Conservation (phyloP, 495 filamentous ascomycete species). For the Talaromyces stipitatus region DNA sequence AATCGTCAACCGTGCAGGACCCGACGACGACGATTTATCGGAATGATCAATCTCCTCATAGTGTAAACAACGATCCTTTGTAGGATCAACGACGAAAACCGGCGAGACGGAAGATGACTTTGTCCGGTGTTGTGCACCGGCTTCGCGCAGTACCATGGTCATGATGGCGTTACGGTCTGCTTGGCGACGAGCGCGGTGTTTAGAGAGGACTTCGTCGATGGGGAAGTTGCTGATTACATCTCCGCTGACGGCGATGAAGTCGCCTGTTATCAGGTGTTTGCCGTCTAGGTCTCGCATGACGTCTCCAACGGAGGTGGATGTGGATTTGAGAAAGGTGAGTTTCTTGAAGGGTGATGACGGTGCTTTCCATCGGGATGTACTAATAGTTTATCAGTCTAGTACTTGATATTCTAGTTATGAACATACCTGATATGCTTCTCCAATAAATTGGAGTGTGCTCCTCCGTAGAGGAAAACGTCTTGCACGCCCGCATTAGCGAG, state of each 20-base stretch:
- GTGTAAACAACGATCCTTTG: conserved; percentile 75
- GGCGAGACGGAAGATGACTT: conserved; percentile 67
- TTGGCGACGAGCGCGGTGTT: conserved; percentile 72
- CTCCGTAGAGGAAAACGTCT: conserved; percentile 87
- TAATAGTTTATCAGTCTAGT: conserved; percentile 13
- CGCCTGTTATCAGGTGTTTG: conserved; percentile 74
- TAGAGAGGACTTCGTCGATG: conserved; percentile 68
- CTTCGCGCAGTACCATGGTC: conserved; percentile 87
- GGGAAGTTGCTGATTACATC: conserved; percentile 90
- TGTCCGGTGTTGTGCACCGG: conserved; percentile 64
- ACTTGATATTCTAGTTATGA: background rate
- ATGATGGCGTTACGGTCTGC: conserved; percentile 94
- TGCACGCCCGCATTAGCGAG: conserved; percentile 88
- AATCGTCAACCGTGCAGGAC: conserved; percentile 47
- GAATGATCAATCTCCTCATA: conserved; percentile 68
- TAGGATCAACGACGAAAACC: conserved; percentile 79
- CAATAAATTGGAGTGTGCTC: conserved; percentile 80
- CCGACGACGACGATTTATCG: conserved; percentile 35
- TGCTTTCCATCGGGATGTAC: conserved; percentile 61
- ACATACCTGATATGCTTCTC: conserved; percentile 71
- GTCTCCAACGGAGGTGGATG: conserved; percentile 84
- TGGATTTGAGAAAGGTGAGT: conserved; percentile 78
- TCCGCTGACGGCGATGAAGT: conserved; percentile 89
- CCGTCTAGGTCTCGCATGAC: conserved; percentile 91
- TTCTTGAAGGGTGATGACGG: conserved; percentile 74